These are phyloP conservation scores for Raphanus hybrid DNA, from an alignment of 441 rosid genomes.

Conservation along the genomic window DNA sequence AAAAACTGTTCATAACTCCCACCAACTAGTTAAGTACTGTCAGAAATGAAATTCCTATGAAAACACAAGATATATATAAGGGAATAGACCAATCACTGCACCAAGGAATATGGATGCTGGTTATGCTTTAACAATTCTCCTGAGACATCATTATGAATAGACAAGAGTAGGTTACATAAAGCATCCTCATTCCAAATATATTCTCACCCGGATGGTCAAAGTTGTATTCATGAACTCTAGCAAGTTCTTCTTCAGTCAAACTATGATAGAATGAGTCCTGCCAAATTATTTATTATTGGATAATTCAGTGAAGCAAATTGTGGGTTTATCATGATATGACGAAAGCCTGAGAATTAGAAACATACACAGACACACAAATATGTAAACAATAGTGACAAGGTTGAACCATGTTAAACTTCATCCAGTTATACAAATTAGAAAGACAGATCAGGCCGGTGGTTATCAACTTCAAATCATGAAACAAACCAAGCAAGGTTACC, in stretches of 20 bases:
- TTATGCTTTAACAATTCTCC: slow-evolving; percentile 14
- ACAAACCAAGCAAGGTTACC: slow-evolving; percentile 50
- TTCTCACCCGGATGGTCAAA: slow-evolving; percentile 99
- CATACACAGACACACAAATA: background rate
- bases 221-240: slow-evolving; percentile 90
- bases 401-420: slow-evolving; percentile 14
- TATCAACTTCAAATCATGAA: slow-evolving; percentile 11
- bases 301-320: slow-evolving; percentile 17
- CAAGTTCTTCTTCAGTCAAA: slow-evolving; percentile 86
- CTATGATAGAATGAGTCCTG: slow-evolving; percentile 99
- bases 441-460: slow-evolving; percentile 1
- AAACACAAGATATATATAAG: slow-evolving; percentile 12
- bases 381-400: slow-evolving; percentile 18
- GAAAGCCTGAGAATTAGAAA: background rate
- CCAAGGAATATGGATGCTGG: slow-evolving; percentile 10
- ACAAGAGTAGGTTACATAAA: slow-evolving; percentile 14
- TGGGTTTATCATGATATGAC: background rate
- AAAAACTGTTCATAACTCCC: slow-evolving; percentile 10
- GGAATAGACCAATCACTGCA: slow-evolving; percentile 13
- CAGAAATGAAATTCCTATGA: slow-evolving; percentile 4
- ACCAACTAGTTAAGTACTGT: slow-evolving; percentile 7
- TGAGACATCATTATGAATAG: slow-evolving; percentile 2
- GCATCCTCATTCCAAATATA: slow-evolving; percentile 23
- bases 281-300: slow-evolving; percentile 25
- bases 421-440: background rate